Evolutionary conservation across 768 basidiomycete genomes (phyloP).

Genomic region (Cystobasidiopsis lactophilus): DNA sequence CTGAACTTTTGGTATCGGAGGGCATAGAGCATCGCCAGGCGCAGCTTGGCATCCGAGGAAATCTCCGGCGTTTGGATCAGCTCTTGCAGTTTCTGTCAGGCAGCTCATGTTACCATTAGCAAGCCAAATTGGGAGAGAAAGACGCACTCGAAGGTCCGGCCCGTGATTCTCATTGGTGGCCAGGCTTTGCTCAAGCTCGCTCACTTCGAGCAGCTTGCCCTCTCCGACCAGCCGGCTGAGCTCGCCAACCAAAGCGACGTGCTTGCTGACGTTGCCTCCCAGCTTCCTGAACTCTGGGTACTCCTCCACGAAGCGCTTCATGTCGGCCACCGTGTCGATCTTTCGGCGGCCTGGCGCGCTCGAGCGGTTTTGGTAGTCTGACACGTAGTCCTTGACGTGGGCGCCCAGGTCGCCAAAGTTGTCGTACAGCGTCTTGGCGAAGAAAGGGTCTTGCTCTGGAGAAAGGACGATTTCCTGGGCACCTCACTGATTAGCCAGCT

Average conservation of each 20-base stretch:
- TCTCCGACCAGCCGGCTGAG: constrained; percentile 69
- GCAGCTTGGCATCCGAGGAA: constrained; percentile 59
- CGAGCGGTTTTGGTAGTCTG: constrained; percentile 53
- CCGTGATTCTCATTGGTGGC: constrained; percentile 61
- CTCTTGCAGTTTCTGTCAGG: constrained; percentile 50
- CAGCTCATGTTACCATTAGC: neutral
- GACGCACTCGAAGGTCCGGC: constrained; percentile 56
- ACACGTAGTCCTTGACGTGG: constrained; percentile 73
- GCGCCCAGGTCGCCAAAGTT: constrained; percentile 95
- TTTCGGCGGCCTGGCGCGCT: constrained; percentile 49
- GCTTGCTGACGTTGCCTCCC: constrained; percentile 95
- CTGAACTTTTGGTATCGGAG: constrained; percentile 82
- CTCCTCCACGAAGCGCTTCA: constrained; percentile 81
- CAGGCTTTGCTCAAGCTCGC: constrained; percentile 88
- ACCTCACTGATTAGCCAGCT: neutral
- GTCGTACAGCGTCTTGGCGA: constrained; percentile 64
- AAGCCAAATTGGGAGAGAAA: neutral
- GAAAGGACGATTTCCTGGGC: constrained; percentile 78
- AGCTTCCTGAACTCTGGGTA: constrained; percentile 93
- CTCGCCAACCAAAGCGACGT: constrained; percentile 90
- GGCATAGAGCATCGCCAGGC: constrained; percentile 75
- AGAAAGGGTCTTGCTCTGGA: constrained; percentile 72
- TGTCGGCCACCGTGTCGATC: constrained; percentile 84
- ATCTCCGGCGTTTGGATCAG: constrained; percentile 46
- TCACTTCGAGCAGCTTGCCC: constrained; percentile 66